Evolutionary conservation across 305 asterid genomes (phyloP).

Genomic region (Fraxinus sp.): DNA sequence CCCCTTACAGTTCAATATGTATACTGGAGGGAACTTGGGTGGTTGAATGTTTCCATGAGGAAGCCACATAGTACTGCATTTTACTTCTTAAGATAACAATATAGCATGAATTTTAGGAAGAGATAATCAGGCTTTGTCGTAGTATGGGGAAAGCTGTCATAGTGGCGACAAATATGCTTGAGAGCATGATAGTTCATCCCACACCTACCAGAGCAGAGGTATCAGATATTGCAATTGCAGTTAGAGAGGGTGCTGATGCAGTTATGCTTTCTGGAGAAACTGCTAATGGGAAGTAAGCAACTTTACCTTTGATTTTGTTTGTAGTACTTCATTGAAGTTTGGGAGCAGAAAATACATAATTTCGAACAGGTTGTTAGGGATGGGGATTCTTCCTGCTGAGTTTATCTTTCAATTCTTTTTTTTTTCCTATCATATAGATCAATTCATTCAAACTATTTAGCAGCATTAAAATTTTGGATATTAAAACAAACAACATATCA

Average conservation of each 20-base stretch:
- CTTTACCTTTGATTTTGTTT: not conserved
- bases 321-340: too few species aligned
- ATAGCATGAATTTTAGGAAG: conserved; percentile 39
- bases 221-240: conserved; percentile 92
- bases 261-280: conserved; percentile 99
- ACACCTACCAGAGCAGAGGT: conserved; percentile 98
- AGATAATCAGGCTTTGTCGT: conserved; percentile 77
- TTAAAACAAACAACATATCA: not conserved
- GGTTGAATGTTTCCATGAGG: not conserved
- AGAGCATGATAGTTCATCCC: conserved; percentile 97
- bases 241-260: conserved; percentile 91
- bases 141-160: conserved; percentile 98
- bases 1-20: not conserved
- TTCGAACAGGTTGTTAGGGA: not conserved
- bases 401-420: not conserved
- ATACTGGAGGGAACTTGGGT: not conserved
- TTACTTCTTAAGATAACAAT: not conserved
- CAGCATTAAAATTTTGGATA: not conserved
- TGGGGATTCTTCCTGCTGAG: not conserved
- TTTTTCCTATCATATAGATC: not conserved
- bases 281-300: conserved; percentile 89
- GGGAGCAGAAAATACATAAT: not conserved
- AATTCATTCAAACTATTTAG: not conserved
- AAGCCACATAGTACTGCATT: not conserved
- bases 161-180: conserved; percentile 98